Base-by-base conservation (phyloP, 2,329 filamentous ascomycete genomes). In the Metarhizium robertsii region DNA sequence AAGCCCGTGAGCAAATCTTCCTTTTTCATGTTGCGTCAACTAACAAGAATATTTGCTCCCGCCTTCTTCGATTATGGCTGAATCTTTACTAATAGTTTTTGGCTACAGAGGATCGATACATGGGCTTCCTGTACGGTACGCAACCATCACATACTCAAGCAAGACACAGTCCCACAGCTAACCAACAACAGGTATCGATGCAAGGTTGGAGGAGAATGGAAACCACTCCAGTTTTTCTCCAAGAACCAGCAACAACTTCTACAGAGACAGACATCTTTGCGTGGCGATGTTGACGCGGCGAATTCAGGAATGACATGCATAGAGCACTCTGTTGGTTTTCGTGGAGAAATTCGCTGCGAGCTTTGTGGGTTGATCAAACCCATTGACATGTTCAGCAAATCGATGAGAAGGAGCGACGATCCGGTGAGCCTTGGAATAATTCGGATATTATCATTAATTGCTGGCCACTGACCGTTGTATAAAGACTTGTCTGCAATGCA, bases 241-340 rank as follows among this genome's bases (percentile, higher is more conserved):
- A 62, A 61, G 6, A 65, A 57, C 4, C 69, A 73, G 52, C 67
- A 66, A 52, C 62, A 60, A 18, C 53, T 65, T 6, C 50, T 71
- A 11, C 56, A 62, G 11, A 18, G 50, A 16, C 61, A 63, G 40
- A 48, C 20, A 2, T 61, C 20, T 55, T 56, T 2, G 49, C 29
- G 2, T 20, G 58, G 3, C 38, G 43, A 3, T 53, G 45, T 69
- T n/a, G 58, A 69, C 25, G 55, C 69, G 0, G 64, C 64, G 0
- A 67, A 67, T 46, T 67, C 64, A 1, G 69, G 69, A 32, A 73
- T 74, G 70, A 63, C 64, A 0, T 74, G 72, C 50, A 62, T 62
- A 7, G 65, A 70, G 4, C 72, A 74, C 53, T 61, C 63, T 0
- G 57, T 65, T 2, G 62, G 62, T 6, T 49, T 53, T 5, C 53